Conservation (phyloP, 2,329 filamentous ascomycete species). For the Fusarium brachygibbosum region DNA sequence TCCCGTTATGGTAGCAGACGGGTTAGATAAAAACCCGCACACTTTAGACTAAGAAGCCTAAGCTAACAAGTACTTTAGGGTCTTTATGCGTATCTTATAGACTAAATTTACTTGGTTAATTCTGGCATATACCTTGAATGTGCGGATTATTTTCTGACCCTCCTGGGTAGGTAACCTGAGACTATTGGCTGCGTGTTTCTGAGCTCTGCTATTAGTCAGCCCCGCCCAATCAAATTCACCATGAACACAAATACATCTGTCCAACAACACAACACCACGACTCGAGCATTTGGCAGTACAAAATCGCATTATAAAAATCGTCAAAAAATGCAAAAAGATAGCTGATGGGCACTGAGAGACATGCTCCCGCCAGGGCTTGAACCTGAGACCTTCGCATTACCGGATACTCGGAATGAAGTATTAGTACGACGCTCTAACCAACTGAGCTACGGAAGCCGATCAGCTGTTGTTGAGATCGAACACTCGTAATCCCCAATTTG, state of each 20-base stretch:
- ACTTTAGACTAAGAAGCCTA: too few species aligned
- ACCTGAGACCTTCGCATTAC: background rate
- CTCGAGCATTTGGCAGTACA: background rate
- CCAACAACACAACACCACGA: background rate
- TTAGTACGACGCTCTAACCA: slow-evolving; percentile 9
- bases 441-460: slow-evolving; percentile 8
- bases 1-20: too few species aligned
- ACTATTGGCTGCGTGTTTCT: too few species aligned
- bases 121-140: too few species aligned
- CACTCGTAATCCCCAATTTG: background rate
- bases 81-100: too few species aligned
- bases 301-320: background rate
- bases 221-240: background rate
- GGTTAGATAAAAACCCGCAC: too few species aligned
- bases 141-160: too few species aligned
- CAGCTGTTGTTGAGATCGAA: background rate
- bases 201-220: background rate
- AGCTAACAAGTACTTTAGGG: too few species aligned
- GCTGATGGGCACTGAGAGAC: background rate
- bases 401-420: background rate
- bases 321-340: background rate
- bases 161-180: too few species aligned
- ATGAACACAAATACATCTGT: background rate
- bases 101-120: too few species aligned
- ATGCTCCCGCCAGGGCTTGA: slow-evolving; percentile 8